A percentile compares a stretch with the other conserved stretches of the same genome.
These are phyloP conservation scores for Boletus reticulatus DNA, from an alignment of 768 basidiomycete species.

Conservation along the genomic window DNA sequence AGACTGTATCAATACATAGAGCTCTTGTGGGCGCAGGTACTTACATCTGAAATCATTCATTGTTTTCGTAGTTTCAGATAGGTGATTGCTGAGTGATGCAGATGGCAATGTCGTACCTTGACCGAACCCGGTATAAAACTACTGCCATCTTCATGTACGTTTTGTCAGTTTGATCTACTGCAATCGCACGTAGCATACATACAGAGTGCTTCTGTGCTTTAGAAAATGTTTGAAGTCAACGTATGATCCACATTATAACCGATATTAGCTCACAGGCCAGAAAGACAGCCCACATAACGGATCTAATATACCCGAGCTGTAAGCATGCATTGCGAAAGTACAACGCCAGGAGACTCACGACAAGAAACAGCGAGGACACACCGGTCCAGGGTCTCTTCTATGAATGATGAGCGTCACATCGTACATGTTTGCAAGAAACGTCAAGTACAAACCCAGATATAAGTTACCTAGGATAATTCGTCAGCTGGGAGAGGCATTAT, in stretches of 20 bases:
- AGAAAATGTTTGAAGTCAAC: neutral
- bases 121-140: neutral
- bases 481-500: neutral
- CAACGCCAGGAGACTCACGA: neutral
- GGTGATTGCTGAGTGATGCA: neutral
- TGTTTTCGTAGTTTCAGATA: neutral
- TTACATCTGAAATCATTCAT: neutral
- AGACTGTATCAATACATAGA: neutral
- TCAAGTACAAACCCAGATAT: slow-evolving; percentile 1
- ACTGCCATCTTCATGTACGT: neutral
- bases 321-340: neutral
- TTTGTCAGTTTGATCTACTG: neutral
- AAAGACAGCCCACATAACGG: neutral
- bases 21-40: neutral
- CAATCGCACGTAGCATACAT: neutral
- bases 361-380: neutral
- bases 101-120: neutral
- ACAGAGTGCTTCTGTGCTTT: neutral
- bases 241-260: neutral
- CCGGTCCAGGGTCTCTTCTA: neutral
- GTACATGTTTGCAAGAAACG: neutral
- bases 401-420: neutral
- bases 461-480: neutral
- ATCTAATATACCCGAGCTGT: neutral
- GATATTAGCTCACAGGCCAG: neutral